Percentiles rank a stretch among this genome's conserved stretches.
These are phyloP conservation scores for Talaromyces nanjingensis DNA, from an alignment of 495 filamentous ascomycete species.

Conservation along the genomic window DNA sequence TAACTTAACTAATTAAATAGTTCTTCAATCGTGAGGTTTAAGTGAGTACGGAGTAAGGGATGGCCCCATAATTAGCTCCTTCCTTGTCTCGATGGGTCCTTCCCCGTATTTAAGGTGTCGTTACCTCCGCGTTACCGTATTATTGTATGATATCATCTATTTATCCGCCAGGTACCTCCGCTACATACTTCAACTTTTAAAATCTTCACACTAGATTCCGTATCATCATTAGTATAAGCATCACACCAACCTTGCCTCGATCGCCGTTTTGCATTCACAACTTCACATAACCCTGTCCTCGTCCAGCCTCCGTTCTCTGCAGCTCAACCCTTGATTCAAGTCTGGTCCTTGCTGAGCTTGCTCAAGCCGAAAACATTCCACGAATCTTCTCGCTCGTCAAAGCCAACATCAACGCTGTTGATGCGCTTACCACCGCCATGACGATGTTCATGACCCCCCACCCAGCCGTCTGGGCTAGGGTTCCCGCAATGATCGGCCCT, in stretches of 20 bases:
- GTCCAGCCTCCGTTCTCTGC: not conserved
- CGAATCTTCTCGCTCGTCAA: constrained; percentile 11
- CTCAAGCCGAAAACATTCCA: not conserved
- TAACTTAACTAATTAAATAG: not conserved
- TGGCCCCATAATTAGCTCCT: not conserved
- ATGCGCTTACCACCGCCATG: constrained; percentile 24
- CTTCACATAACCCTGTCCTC: not conserved
- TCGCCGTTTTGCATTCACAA: not conserved
- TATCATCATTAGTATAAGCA: too few relatives aligned
- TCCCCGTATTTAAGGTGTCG: not conserved
- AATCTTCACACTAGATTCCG: too few relatives aligned
- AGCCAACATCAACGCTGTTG: constrained; percentile 18
- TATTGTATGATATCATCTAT: not conserved
- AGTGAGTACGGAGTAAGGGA: not conserved
- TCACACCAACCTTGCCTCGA: too few relatives aligned
- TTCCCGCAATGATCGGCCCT: constrained; percentile 49
- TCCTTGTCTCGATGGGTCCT: not conserved
- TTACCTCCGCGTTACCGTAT: constrained; percentile 1
- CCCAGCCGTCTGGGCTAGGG: constrained; percentile 24
- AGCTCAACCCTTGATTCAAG: not conserved
- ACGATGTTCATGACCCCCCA: constrained; percentile 34
- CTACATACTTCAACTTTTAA: too few relatives aligned
- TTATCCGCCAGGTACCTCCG: too few relatives aligned
- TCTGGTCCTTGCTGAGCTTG: not conserved
- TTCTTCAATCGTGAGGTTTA: not conserved